Conservation (phyloP, 257 asterid genomes). For the Paulownia fortunei region DNA sequence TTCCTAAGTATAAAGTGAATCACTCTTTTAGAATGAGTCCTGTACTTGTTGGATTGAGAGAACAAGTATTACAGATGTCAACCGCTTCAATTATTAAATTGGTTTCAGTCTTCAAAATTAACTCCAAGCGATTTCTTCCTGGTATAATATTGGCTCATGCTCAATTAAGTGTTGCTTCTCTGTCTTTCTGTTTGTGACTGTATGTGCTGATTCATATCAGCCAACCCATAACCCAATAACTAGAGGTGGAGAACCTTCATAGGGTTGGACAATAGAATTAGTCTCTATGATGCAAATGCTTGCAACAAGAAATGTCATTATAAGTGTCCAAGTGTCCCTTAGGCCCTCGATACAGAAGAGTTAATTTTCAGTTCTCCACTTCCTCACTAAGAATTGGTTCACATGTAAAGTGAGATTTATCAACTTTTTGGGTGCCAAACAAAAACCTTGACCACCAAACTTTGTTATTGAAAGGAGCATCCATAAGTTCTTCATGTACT, state of each 20-base stretch:
- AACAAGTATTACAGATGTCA: too few relatives aligned
- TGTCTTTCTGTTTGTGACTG: neutral
- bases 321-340: too few relatives aligned
- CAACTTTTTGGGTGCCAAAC: neutral
- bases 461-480: neutral
- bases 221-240: neutral
- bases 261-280: neutral
- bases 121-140: neutral
- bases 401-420: too few relatives aligned
- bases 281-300: neutral
- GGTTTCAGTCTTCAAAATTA: neutral
- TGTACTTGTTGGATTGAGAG: neutral
- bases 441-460: neutral
- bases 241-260: neutral
- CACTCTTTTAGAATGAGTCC: neutral
- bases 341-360: too few relatives aligned
- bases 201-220: neutral
- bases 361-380: neutral
- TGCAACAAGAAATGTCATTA: neutral
- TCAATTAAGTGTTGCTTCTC: neutral
- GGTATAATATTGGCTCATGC: neutral
- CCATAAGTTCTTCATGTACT: conserved; percentile 6
- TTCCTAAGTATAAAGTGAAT: neutral
- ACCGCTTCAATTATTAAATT: neutral
- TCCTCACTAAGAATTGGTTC: too few relatives aligned